Base-by-base conservation (phyloP, 2,329 filamentous ascomycete genomes). In the Proliferodiscus dingleyae region DNA sequence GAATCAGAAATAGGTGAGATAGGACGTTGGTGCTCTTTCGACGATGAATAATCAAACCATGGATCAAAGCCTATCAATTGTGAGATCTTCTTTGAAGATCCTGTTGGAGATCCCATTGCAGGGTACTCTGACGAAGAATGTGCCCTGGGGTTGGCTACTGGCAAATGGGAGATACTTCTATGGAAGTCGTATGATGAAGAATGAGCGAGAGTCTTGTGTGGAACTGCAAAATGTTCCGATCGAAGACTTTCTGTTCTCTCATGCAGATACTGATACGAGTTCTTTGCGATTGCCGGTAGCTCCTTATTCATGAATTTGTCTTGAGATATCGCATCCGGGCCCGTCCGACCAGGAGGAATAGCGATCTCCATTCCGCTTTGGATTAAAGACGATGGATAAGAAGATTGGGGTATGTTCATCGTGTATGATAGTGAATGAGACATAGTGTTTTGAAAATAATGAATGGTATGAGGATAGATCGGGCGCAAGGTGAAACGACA, bases 41-140 rank as follows among this genome's bases (percentile, higher is more conserved):
- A 45, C 2, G 49, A 18, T 19, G 41, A 34, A 4, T 22, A 30
- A 23, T 52, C 49, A 23, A 44, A 51, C 15, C 44, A 46, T 7
- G 51, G 47, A 37, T 57, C 53, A 29, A 45, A 51, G 3, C 53
- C 53, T 2, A 54, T 57, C 16, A 55, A 40, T 32, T 58, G 52
- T 32, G 49, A 43, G 7, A 56, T 52, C 29, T 58, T 57, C 8
- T 48, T 41, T 10, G 49, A 47, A 7, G 50, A 54, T 23, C 45
- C 51, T 2, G 50, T 50, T 36, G 52, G 45, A 5, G 45, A 46
- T 13, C 16, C 13, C 16, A 32, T 15, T 5, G 29, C n/a, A 8
- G 13, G 3, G 9, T 13, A 15, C 29, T 32, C 9, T 5, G 29
- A 32, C 29, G 16, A 32, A 32, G 13, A 2, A 32, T 32, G 3